Percentiles rank a stretch among this genome's conserved stretches.
Evolutionary conservation across 495 filamentous ascomycete species (phyloP).

Genomic region (Talaromyces liani): DNA sequence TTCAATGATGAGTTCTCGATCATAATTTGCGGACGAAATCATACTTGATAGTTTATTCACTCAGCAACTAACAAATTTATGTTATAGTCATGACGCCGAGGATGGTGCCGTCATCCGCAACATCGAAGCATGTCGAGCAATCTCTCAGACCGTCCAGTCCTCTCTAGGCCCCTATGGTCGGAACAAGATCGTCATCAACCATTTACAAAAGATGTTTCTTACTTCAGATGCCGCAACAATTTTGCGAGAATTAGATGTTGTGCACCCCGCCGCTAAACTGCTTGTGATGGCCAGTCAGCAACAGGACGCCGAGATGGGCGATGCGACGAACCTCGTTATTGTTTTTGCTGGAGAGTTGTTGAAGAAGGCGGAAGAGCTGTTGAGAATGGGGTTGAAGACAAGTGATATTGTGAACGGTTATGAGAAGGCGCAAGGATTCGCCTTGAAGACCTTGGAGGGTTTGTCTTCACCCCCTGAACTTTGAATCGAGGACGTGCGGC

Average conservation of each 20-base stretch:
- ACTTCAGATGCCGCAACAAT: conserved; percentile 98
- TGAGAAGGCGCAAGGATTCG: conserved; percentile 86
- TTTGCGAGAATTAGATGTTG: conserved; percentile 92
- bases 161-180: conserved; percentile 95
- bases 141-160: conserved; percentile 91
- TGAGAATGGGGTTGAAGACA: conserved; percentile 93
- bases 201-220: conserved; percentile 98
- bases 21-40: not conserved
- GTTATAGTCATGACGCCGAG: conserved; percentile 83
- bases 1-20: not conserved
- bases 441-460: conserved; percentile 76
- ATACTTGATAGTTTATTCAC: not conserved
- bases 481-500: not conserved
- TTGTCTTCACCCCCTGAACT: conserved; percentile 16
- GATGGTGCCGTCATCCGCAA: conserved; percentile 98
- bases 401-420: conserved; percentile 94
- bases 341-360: conserved; percentile 91
- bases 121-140: conserved; percentile 96
- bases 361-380: conserved; percentile 92
- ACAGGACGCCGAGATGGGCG: conserved; percentile 98
- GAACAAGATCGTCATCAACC: conserved; percentile 99
- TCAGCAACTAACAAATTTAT: not conserved
- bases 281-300: conserved; percentile 99
- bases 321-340: conserved; percentile 97
- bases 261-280: conserved; percentile 96